These are phyloP conservation scores for Metroxylon sagu DNA, from an alignment of 176 grass and related monocot species.

Conservation along the genomic window DNA sequence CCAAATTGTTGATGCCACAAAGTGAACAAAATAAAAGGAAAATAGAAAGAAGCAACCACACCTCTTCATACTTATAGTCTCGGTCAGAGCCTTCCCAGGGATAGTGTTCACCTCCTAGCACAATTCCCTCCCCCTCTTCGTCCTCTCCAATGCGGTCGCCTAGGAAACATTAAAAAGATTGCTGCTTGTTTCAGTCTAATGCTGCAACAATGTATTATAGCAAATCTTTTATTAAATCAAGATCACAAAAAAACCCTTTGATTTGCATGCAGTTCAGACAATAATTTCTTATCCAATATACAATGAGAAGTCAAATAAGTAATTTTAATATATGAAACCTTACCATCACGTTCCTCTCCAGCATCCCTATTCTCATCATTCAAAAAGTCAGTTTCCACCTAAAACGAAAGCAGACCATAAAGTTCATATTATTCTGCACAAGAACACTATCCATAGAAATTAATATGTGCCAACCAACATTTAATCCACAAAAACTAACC, in stretches of 20 bases:
- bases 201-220: too few relatives aligned
- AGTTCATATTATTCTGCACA: not conserved
- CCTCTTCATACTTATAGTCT: slow-evolving; percentile 76
- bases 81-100: slow-evolving; percentile 75
- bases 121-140: slow-evolving; percentile 66
- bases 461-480: too few relatives aligned
- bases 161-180: slow-evolving; percentile 1
- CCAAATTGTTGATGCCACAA: too few relatives aligned
- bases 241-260: too few relatives aligned
- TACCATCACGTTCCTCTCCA: slow-evolving; percentile 38
- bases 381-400: slow-evolving; percentile 46
- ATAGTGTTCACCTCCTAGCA: slow-evolving; percentile 39
- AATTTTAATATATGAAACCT: not conserved
- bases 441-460: not conserved
- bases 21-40: not conserved
- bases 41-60: slow-evolving; percentile 2
- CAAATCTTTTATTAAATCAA: too few relatives aligned
- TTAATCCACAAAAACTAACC: slow-evolving; percentile 8
- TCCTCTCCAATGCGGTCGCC: slow-evolving; percentile 51
- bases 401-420: slow-evolving; percentile 19
- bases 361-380: slow-evolving; percentile 30
- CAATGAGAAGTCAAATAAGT: too few relatives aligned
- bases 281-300: too few relatives aligned
- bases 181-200: not conserved
- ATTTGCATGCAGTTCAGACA: too few relatives aligned